phyloP scores from a whole-genome alignment of 177 flowering plant genomes.

The Vitis hybrid region DNA sequence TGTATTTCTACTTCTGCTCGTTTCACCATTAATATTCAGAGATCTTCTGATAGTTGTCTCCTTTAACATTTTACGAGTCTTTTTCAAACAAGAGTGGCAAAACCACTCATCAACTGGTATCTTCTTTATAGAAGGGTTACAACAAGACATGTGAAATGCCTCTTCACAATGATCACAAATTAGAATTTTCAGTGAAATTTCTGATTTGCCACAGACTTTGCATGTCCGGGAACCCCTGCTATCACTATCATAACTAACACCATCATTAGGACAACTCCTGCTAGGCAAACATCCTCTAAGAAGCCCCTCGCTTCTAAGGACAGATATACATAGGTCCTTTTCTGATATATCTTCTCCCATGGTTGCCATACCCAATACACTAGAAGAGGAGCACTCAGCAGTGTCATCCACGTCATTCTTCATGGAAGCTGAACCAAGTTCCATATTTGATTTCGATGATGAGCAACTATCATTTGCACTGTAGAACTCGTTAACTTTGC shows the following conservation, averaged over 20 bases:
- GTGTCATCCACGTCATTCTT: conserved; percentile 47
- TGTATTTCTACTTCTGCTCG: conserved; percentile 16
- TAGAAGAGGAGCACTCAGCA: conserved; percentile 80
- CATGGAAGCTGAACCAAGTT: conserved; percentile 38
- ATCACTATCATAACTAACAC: conserved; percentile 6
- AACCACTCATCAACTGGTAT: conserved; percentile 74
- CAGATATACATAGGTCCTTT: conserved; percentile 51
- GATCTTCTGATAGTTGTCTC: conserved; percentile 27
- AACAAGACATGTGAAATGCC: conserved; percentile 79
- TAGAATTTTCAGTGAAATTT: conserved; percentile 48
- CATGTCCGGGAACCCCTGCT: conserved; percentile 36
- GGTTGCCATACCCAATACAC: conserved; percentile 23
- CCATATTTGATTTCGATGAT: conserved; percentile 65
- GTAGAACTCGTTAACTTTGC: conserved; percentile 27
- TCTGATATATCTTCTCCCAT: conserved; percentile 34
- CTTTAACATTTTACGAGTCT: conserved; percentile 46
- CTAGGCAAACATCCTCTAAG: conserved; percentile 22
- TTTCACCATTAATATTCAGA: conserved; percentile 20
- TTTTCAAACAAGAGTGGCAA: conserved; percentile 64
- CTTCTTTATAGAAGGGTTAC: conserved; percentile 49
- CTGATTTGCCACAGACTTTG: conserved; percentile 58
- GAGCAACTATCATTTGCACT: conserved; percentile 66
- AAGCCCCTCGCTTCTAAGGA: conserved; percentile 48
- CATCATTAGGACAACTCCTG: conserved; percentile 17
- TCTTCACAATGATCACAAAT: conserved; percentile 86